Evolutionary conservation across 2,329 filamentous ascomycete genomes (phyloP).

Genomic region (Dendryphion nanum): DNA sequence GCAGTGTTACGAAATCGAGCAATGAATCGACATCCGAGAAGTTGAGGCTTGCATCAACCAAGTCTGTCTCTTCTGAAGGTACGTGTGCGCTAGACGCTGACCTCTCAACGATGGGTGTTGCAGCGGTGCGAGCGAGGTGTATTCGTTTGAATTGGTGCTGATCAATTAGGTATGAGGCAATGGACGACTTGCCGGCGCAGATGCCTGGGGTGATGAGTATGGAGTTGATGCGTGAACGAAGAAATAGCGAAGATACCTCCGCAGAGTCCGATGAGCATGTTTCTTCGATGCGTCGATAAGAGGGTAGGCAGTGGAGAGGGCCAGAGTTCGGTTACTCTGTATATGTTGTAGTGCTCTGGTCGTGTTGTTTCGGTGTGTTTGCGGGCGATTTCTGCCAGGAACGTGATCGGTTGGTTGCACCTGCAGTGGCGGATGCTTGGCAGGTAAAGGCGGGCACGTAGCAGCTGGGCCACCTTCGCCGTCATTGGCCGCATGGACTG

Average conservation of each 20-base stretch:
- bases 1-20: constrained; percentile 79
- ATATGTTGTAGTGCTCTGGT: too few species aligned
- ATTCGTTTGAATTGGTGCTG: constrained; percentile 79
- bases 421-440: too few species aligned
- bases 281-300: too few species aligned
- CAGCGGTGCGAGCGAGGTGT: constrained; percentile 50
- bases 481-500: too few species aligned
- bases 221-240: too few species aligned
- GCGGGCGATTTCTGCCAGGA: too few species aligned
- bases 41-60: constrained; percentile 33
- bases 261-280: constrained; percentile 75
- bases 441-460: too few species aligned
- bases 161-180: constrained; percentile 82
- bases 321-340: neutral
- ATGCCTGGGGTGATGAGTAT: constrained; percentile 62
- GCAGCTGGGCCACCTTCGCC: too few species aligned
- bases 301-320: too few species aligned
- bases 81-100: constrained; percentile 41
- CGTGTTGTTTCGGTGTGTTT: too few species aligned
- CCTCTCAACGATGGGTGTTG: constrained; percentile 43
- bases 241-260: constrained; percentile 27
- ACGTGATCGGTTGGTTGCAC: too few species aligned
- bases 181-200: constrained; percentile 87
- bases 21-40: constrained; percentile 60
- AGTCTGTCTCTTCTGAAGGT: constrained; percentile 16